Evolutionary conservation across 2,329 filamentous ascomycete genomes (phyloP), one percentile per base, ranked within the genome.

Genomic region (Penicillium janthinellum): DNA sequence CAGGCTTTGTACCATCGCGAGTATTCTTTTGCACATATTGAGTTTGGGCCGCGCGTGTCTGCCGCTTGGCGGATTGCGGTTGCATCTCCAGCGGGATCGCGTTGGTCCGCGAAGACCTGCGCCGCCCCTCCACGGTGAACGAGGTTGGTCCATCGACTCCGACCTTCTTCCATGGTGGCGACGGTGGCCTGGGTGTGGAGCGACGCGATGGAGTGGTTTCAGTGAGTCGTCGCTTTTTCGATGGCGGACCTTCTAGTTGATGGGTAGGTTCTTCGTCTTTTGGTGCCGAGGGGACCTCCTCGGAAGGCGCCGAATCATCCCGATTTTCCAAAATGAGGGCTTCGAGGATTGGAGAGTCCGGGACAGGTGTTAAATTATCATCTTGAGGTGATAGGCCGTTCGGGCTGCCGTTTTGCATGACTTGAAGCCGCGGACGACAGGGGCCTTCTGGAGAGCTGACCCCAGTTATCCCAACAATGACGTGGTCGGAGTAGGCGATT

Each of bases 151-250:
- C 95, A 31, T 96, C 90, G 42, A 90, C 91, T 60, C 85, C 85
- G 63, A 90, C 85, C 71, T 87, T 91, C 80, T 95, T 98, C 95
- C 95, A 99, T 22, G 95, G 95, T 65, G 95, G 95, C 64, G 94
- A 98, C 42, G 74, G 67, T 48, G 75, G 73, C 49, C 78, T 74
- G n/a, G 78, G 73, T 28, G 74, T 76, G 22, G 74, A 73, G 54
- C 73, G 75, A 59, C 72, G 71, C 57, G 71, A 75, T 22, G 69
- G 66, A 15, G 66, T 66, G 37, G 69, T 63, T 28, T 75, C 76
- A 62, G 71, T 73, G 55, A 82, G 68, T 64, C 78, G 80, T 64
- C 78, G 74, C 64, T 76, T 79, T 68, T 82, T 82, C 6, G 76
- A 72, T 51, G 78, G 77, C 34, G 78, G 79, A 31, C 69, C 77